Evolutionary conservation across 176 grass and related monocot species (phyloP), one percentile per base, ranked within the genome.

Genomic region (Sorghum bicolor): DNA sequence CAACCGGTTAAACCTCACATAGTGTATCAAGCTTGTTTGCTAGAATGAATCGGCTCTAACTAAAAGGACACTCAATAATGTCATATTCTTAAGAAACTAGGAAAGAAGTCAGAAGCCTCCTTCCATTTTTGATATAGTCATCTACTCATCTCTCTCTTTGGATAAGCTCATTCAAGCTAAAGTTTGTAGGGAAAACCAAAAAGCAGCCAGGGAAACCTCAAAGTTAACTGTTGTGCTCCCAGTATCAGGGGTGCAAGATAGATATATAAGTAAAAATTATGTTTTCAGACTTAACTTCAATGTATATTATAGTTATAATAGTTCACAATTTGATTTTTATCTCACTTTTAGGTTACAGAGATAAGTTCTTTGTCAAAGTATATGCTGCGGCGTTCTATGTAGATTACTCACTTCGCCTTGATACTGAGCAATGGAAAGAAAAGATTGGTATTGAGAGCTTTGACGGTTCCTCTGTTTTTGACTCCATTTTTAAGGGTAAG

Each of bases 331-430:
- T 82, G 34, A 78, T 79, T 82, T 69, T 72, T 84, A 76, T 41
- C 69, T 83, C n/a, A 77, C 78, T 88, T 90, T 64, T 85, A 97
- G 92, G 95, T 87, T 97, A 86, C 82, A 97, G 95, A 85, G 94
- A 97, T 9, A 94, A 93, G 84, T 91, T 97, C 36, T 97, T 97
- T 84, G 84, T 97, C 50, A 97, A 97, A 86, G 82, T 97, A 87
- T 97, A 94, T 86, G 90, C 88, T 85, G 95, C 88, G 19, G 92
- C 90, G 8, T 94, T 97, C 57, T 97, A 94, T 53, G 71, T 87
- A 15, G 86, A 91, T 55, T 64, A 53, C 82, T 86, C 86, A 37
- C 87, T 91, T n/a, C 68, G 80, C 33, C 52, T 91, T 70, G 72
- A 72, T 72, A 86, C 91, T n/a, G 72, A 62, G 60, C 31, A 62